A percentile compares a stretch with the other conserved stretches of the same genome.
phyloP scores from a whole-genome alignment of 352 stramenopile species.

The Globisporangium viniferum region DNA sequence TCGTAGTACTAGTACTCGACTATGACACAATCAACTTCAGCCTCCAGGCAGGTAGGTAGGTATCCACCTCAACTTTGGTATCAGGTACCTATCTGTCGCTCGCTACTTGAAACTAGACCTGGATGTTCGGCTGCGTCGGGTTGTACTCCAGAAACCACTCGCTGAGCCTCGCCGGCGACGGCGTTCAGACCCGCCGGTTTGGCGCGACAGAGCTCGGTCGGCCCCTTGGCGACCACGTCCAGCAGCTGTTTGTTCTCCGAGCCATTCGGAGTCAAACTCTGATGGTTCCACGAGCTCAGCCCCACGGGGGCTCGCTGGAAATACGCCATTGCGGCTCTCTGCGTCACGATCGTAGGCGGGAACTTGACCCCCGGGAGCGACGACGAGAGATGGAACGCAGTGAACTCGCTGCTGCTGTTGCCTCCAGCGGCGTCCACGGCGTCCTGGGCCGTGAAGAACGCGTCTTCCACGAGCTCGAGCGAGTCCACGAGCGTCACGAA shows the following conservation, averaged over 20 bases:
- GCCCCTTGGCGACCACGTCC: constrained; percentile 67
- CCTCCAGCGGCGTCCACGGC: constrained; percentile 14
- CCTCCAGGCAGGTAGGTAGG: no score
- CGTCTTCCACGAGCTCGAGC: constrained; percentile 63
- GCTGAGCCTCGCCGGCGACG: constrained; percentile 79
- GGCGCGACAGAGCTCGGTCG: constrained; percentile 77
- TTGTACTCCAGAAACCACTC: constrained; percentile 86
- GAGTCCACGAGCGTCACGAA: constrained; percentile 61
- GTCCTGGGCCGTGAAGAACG: constrained; percentile 55
- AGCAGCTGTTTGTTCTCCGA: constrained; percentile 29
- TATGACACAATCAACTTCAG: no score
- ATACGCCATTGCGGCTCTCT: constrained; percentile 56
- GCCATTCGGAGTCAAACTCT: neutral
- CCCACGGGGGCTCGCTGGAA: constrained; percentile 53
- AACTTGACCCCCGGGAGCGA: constrained; percentile 52
- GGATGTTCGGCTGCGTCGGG: constrained; percentile 74
- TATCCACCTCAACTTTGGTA: no score
- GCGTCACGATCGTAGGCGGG: constrained; percentile 54
- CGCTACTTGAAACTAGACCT: constrained; percentile 27
- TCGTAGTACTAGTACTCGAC: no score
- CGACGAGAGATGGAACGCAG: constrained; percentile 62
- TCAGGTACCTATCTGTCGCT: no score
- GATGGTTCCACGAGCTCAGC: constrained; percentile 42
- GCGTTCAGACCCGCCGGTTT: constrained; percentile 75
- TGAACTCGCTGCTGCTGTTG: constrained; percentile 33